Base-by-base conservation (phyloP, 2,329 filamentous ascomycete species). In the Triangularia verruculosa region DNA sequence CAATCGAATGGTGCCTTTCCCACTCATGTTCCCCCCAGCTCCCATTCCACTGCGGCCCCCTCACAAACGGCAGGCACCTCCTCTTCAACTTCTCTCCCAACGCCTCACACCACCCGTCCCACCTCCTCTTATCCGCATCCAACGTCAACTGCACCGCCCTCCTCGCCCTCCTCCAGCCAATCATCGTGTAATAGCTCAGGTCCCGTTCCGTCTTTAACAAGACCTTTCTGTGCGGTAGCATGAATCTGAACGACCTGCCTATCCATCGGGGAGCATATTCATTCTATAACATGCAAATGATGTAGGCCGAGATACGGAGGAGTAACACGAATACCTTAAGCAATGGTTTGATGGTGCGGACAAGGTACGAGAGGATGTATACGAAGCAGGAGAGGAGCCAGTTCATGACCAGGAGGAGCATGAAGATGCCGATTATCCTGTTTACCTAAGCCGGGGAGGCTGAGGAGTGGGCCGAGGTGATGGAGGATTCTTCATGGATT, bases 401-500 rank as follows among this genome's bases (percentile, higher is more conserved):
- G 39, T 47, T 9, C n/a, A 47, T 2, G n/a, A 8, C n/a, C n/a
- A 47, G 39, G 39, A 47, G 39, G 39, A 47, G 39, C n/a, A 20
- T 20, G 9, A 20, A 5, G n/a, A 47, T n/a, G 7, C 39, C 39
- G n/a, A 20, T 6, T 6, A 47, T 4, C 9, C 20, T 47, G 6
- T 47, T 5, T 17, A 4, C 15, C 34, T 47, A 47, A 17, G 39
- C 39, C 11, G 39, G 9, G 1, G 39, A 47, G n/a, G n/a, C 1
- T n/a, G 39, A 47, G n/a, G 39, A 8, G n/a, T n/a, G 20, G 39
- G n/a, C 5, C n/a, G 20, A 17, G 39, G 17, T 47, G n/a, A 17
- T 20, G n/a, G 56, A 47, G 9, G 89, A 87, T 72, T 92, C 89
- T 74, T 91, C 89, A 63, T 89, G 82, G 66, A 92, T 92, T 0